A percentile compares a stretch with the other conserved stretches of the same genome.
Evolutionary conservation across 208 protist genomes (phyloP).

Genomic region (Acanthamoeba culbertsoni): DNA sequence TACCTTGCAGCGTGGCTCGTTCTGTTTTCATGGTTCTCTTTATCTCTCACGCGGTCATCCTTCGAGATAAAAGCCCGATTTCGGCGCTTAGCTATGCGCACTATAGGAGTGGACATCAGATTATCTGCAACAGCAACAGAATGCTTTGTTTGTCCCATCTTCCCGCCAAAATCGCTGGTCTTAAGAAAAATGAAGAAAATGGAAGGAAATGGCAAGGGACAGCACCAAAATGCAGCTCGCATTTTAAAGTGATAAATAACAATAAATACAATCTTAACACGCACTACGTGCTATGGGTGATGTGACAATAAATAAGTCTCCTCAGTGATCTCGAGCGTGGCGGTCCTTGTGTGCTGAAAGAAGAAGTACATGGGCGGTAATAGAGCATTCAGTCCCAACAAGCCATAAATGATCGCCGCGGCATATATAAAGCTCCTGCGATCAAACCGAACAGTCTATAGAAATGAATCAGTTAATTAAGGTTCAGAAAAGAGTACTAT

Average conservation of each 20-base stretch:
- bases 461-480: neutral
- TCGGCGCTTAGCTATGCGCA: neutral
- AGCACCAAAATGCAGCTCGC: neutral
- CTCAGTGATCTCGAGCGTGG: conserved; percentile 35
- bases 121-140: neutral
- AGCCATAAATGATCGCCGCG: neutral
- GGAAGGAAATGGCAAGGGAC: neutral
- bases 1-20: too few species aligned
- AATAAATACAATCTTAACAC: too few species aligned
- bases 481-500: too few species aligned
- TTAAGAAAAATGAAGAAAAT: neutral
- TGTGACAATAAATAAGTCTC: neutral
- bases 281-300: neutral
- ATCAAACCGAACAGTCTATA: neutral
- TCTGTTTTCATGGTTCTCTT: neutral
- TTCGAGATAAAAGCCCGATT: neutral
- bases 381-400: neutral
- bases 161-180: neutral
- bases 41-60: neutral
- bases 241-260: too few species aligned
- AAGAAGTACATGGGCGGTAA: conserved; percentile 30
- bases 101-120: too few species aligned
- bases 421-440: conserved; percentile 20
- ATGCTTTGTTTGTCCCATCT: neutral
- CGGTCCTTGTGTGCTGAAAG: conserved; percentile 8